These are phyloP conservation scores for Leccinum disarticulatum DNA, from an alignment of 768 basidiomycete genomes.

Conservation along the genomic window DNA sequence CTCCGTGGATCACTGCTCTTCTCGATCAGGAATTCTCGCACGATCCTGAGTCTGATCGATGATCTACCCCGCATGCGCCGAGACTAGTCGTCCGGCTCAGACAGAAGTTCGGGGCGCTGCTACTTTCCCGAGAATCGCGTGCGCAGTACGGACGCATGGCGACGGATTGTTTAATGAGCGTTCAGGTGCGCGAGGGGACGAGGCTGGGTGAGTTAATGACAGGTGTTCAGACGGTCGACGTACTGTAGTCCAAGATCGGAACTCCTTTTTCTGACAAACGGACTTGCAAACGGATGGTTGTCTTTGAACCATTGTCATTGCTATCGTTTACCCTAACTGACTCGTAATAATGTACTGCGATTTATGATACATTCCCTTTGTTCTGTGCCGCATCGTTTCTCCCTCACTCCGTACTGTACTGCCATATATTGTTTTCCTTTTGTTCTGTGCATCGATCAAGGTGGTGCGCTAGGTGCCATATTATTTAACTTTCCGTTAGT, in stretches of 20 bases:
- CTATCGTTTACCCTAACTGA: neutral
- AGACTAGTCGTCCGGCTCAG: slow-evolving; percentile 4
- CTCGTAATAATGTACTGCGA: neutral
- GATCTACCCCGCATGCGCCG: neutral
- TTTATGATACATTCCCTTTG: neutral
- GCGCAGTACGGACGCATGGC: slow-evolving; percentile 16
- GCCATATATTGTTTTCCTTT: too few relatives aligned
- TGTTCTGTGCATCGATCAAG: too few relatives aligned
- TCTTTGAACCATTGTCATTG: neutral
- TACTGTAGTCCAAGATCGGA: neutral
- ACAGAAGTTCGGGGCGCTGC: slow-evolving; percentile 8
- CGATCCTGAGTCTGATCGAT: neutral
- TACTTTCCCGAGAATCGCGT: neutral
- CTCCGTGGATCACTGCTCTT: neutral
- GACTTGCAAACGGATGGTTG: neutral
- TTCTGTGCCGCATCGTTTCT: neutral
- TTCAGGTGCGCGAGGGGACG: neutral
- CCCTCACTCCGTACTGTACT: too few relatives aligned
- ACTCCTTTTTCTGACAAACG: neutral
- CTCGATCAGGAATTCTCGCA: neutral
- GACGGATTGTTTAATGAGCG: slow-evolving; percentile 7
- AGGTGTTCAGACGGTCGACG: neutral
- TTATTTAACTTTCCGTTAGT: too few relatives aligned
- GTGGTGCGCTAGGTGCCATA: too few relatives aligned
- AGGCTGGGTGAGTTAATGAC: slow-evolving; percentile 1